These are phyloP conservation scores for Perkinsus olseni DNA, from an alignment of 169 alveolate genomes.

Conservation along the genomic window DNA sequence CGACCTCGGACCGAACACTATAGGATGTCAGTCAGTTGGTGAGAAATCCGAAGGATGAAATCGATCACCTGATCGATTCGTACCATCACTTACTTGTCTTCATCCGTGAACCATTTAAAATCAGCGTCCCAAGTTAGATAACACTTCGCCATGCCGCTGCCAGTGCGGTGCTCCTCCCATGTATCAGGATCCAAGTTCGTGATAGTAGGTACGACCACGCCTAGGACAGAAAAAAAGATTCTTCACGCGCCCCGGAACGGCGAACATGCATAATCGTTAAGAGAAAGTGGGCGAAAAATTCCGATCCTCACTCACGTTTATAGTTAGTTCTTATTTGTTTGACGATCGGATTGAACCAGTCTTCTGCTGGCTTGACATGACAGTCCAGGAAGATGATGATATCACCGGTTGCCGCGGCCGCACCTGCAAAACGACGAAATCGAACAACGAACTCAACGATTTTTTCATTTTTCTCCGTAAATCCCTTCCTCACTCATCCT, in stretches of 20 bases:
- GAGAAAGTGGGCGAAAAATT: background rate
- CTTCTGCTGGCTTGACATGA: slow-evolving; percentile 46
- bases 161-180: slow-evolving; percentile 36
- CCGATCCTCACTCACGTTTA: slow-evolving; percentile 22
- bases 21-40: no score
- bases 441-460: background rate
- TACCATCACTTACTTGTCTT: background rate
- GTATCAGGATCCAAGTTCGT: slow-evolving; percentile 49
- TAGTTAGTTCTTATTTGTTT: slow-evolving; percentile 21
- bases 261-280: background rate
- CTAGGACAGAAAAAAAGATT: background rate
- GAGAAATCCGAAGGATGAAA: no score
- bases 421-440: slow-evolving; percentile 14
- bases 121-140: slow-evolving; percentile 45
- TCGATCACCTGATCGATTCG: background rate
- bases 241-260: background rate
- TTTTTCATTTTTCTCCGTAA: no score
- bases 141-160: slow-evolving; percentile 40
- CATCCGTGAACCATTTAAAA: slow-evolving; percentile 45
- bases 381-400: slow-evolving; percentile 46
- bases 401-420: slow-evolving; percentile 28
- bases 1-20: no score
- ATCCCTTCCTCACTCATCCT: no score
- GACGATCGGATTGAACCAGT: slow-evolving; percentile 29
- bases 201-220: slow-evolving; percentile 44